phyloP scores from a whole-genome alignment of 2,329 filamentous ascomycete species.

The Ophiostoma australiae region DNA sequence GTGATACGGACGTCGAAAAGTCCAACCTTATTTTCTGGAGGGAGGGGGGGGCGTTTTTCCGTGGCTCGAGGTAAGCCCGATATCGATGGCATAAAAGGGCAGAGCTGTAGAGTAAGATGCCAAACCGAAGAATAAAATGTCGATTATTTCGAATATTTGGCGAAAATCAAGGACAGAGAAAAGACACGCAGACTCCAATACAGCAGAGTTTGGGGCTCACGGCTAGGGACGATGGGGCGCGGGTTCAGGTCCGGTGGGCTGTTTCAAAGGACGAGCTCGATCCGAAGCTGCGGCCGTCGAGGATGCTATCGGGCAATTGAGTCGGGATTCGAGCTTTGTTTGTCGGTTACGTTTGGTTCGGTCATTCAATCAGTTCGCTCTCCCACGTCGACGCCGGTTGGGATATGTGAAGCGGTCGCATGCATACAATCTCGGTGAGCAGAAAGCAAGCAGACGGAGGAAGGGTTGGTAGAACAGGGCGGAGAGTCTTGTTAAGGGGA shows the following conservation, averaged over 20 bases:
- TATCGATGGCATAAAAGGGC: not conserved
- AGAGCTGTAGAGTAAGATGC: not conserved
- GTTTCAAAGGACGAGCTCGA: slow-evolving; percentile 13
- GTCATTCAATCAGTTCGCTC: slow-evolving; percentile 4
- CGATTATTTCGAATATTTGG: too few relatives aligned
- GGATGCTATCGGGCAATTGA: not conserved
- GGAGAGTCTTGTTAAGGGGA: not conserved
- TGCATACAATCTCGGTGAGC: slow-evolving; percentile 17
- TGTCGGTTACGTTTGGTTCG: not conserved
- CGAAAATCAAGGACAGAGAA: not conserved
- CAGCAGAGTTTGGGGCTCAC: not conserved
- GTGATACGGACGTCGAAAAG: slow-evolving; percentile 23
- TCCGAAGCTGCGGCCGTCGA: not conserved
- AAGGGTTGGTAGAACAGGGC: not conserved
- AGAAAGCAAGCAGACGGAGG: not conserved
- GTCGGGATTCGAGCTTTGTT: too few relatives aligned
- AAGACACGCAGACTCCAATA: not conserved
- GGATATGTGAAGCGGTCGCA: slow-evolving; percentile 17
- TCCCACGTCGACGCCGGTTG: slow-evolving; percentile 18
- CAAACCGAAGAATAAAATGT: not conserved
- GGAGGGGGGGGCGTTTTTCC: slow-evolving; percentile 9
- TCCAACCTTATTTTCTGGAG: slow-evolving; percentile 23
- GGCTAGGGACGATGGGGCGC: not conserved
- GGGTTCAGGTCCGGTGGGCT: slow-evolving; percentile 7
- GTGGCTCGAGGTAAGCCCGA: slow-evolving; percentile 5